A percentile compares a stretch with the other conserved stretches of the same genome.
These are phyloP conservation scores for Azolla pinnata DNA, from an alignment of 75 land plant species.

Conservation along the genomic window DNA sequence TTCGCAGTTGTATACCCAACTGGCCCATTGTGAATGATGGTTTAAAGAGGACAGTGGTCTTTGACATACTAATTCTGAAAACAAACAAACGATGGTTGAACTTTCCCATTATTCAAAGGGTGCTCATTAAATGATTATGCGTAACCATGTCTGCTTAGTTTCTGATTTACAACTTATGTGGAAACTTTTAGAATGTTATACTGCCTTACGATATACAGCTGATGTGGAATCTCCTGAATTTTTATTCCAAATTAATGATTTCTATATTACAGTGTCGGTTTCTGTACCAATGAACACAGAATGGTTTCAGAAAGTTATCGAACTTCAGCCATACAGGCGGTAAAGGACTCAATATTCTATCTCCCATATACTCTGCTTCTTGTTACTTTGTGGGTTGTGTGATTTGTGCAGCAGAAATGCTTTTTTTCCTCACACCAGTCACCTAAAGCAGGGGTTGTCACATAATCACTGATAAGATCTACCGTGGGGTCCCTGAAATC, in stretches of 20 bases:
- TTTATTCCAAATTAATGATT: background rate
- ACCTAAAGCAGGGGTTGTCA: constrained; percentile 45
- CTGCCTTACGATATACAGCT: background rate
- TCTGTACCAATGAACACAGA: background rate
- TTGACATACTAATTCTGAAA: too few species aligned
- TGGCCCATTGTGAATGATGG: too few species aligned
- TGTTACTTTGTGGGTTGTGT: too few species aligned
- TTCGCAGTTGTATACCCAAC: too few species aligned
- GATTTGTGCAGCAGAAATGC: too few species aligned
- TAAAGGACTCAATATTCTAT: too few species aligned
- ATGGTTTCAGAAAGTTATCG: background rate
- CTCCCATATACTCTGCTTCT: too few species aligned
- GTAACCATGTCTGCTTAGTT: background rate
- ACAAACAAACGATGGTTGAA: background rate
- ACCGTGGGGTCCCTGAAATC: constrained; percentile 38
- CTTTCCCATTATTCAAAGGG: background rate
- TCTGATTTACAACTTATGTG: background rate
- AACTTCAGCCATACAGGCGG: background rate
- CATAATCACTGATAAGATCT: constrained; percentile 32
- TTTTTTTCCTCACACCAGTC: too few species aligned
- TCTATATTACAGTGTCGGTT: background rate
- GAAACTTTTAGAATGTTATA: background rate
- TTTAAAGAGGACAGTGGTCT: too few species aligned
- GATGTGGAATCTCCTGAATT: background rate
- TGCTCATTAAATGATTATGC: background rate